Percentiles rank a stretch among this genome's conserved stretches.
Evolutionary conservation across 371 early-diverging fungal genomes (phyloP).

Genomic region (Mucor mucedo): DNA sequence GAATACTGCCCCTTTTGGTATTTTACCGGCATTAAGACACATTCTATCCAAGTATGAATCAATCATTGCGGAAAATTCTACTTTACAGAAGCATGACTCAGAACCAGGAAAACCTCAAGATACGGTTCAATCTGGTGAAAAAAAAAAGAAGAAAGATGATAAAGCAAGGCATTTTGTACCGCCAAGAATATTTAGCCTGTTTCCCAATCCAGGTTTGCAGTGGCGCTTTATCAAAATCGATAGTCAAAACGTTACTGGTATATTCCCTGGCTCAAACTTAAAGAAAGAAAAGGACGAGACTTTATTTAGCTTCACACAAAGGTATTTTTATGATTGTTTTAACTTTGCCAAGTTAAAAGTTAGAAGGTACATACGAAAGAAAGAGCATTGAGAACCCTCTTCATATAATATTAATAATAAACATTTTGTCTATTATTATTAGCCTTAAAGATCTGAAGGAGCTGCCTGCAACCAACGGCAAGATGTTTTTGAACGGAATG

Average conservation of each 20-base stretch:
- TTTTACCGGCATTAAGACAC: too few species aligned
- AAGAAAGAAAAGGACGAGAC: background rate
- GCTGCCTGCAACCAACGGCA: background rate
- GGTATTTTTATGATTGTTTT: too few species aligned
- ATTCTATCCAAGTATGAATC: too few species aligned
- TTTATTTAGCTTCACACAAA: background rate
- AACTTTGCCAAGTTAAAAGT: background rate
- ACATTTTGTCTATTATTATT: too few species aligned
- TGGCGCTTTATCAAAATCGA: constrained; percentile 5
- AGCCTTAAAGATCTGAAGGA: background rate
- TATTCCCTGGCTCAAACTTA: background rate
- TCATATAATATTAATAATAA: too few species aligned
- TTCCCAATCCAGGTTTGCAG: constrained; percentile 1
- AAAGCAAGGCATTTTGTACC: background rate
- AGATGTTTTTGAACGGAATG: constrained; percentile 6
- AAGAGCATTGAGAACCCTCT: background rate
- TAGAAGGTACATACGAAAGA: background rate
- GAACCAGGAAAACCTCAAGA: background rate
- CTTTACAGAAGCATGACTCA: too few species aligned
- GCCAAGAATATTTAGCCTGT: background rate
- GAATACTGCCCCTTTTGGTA: too few species aligned
- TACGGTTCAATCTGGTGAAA: background rate
- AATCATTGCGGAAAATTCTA: too few species aligned
- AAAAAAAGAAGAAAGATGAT: background rate
- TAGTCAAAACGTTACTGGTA: background rate